A percentile compares a stretch with the other conserved stretches of the same genome.
phyloP scores from a whole-genome alignment of 495 filamentous ascomycete species.

The Margaritispora aquatica region DNA sequence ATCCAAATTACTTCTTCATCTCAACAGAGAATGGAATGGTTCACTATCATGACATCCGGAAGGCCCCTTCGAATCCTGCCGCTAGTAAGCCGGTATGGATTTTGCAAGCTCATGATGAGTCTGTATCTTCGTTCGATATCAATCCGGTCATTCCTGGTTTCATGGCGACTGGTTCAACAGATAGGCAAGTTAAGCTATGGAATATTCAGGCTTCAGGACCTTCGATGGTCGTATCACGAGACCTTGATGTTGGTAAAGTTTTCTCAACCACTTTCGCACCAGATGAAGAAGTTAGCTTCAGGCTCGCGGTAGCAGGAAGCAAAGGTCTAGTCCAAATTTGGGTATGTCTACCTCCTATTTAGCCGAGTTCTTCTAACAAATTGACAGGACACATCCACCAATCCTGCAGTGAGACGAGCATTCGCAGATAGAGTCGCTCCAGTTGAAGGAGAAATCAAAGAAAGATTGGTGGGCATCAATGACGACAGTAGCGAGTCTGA shows the following conservation, averaged over 20 bases:
- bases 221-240: slow-evolving; percentile 82
- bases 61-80: slow-evolving; percentile 57
- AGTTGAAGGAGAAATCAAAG: slow-evolving; percentile 58
- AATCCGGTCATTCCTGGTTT: slow-evolving; percentile 85
- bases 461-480: slow-evolving; percentile 68
- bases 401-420: slow-evolving; percentile 76
- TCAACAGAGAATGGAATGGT: slow-evolving; percentile 87
- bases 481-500: slow-evolving; percentile 55
- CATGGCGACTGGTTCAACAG: slow-evolving; percentile 84
- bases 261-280: slow-evolving; percentile 88
- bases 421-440: slow-evolving; percentile 70
- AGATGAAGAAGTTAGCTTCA: slow-evolving; percentile 81
- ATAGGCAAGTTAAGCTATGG: slow-evolving; percentile 96
- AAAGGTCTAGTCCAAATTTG: slow-evolving; percentile 91
- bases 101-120: slow-evolving; percentile 89
- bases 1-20: slow-evolving; percentile 88
- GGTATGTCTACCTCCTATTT: slow-evolving; percentile 27
- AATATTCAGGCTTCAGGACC: slow-evolving; percentile 75
- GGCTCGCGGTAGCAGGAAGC: slow-evolving; percentile 88
- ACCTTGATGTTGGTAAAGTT: slow-evolving; percentile 89
- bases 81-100: slow-evolving; percentile 83
- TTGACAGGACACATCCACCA: slow-evolving; percentile 75
- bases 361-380: background rate
- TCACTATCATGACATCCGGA: slow-evolving; percentile 79
- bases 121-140: slow-evolving; percentile 91